phyloP scores from a whole-genome alignment of 306 rosid species.

The Vigna hirtella region DNA sequence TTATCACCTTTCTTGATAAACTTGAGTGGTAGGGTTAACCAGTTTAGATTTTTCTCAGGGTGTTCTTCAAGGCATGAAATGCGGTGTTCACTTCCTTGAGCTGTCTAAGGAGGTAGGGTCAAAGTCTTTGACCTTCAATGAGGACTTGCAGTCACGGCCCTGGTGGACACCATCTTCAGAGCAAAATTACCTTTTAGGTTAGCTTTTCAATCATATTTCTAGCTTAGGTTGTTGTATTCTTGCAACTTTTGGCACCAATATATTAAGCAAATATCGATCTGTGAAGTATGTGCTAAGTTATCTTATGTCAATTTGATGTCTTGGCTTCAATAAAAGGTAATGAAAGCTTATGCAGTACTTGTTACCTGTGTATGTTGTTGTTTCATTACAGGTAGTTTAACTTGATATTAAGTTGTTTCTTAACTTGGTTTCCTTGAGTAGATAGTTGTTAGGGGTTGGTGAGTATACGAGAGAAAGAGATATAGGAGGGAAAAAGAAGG shows the following conservation, averaged over 20 bases:
- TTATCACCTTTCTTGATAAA: constrained; percentile 31
- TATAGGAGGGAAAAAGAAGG: no score
- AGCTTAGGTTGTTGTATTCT: constrained; percentile 12
- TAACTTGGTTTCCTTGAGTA: not conserved
- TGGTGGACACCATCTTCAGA: constrained; percentile 98
- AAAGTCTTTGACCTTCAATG: constrained; percentile 86
- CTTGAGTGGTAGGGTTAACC: constrained; percentile 37
- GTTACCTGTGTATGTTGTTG: not conserved
- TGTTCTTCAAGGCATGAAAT: constrained; percentile 75
- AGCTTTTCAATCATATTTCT: constrained; percentile 40
- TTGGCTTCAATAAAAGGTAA: not conserved
- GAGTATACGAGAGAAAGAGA: no score
- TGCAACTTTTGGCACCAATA: constrained; percentile 15
- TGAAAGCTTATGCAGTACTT: not conserved
- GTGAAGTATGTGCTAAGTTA: not conserved
- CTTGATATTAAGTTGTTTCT: constrained; percentile 11
- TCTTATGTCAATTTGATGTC: not conserved
- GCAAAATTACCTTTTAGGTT: constrained; percentile 90
- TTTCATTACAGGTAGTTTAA: constrained; percentile 11
- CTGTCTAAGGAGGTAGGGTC: constrained; percentile 85
- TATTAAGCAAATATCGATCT: constrained; percentile 23
- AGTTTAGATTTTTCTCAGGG: constrained; percentile 53
- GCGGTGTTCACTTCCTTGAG: constrained; percentile 79
- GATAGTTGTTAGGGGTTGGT: no score
- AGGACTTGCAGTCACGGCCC: constrained; percentile 86